A percentile compares a stretch with the other conserved stretches of the same genome.
Evolutionary conservation across 108 stramenopile species (phyloP).

Genomic region (Cylindrotheca closterium): DNA sequence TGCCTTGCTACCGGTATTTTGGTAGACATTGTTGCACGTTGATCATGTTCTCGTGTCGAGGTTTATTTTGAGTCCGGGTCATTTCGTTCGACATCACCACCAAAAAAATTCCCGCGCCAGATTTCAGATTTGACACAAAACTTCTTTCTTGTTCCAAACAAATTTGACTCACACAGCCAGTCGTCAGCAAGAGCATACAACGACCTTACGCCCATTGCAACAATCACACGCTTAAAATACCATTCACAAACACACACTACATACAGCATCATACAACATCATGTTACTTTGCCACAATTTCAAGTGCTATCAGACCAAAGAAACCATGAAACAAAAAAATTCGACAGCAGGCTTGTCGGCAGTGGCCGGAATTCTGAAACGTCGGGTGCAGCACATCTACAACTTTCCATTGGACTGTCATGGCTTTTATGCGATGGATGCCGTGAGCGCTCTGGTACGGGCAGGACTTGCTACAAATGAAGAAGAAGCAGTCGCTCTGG

Average conservation of each 20-base stretch:
- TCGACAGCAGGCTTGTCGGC: constrained; percentile 2
- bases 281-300: background rate
- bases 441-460: constrained; percentile 53
- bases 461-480: constrained; percentile 38
- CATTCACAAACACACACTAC: background rate
- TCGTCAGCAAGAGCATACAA: background rate
- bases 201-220: no score
- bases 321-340: background rate
- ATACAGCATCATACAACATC: background rate
- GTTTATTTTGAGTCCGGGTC: no score
- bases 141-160: background rate
- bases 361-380: constrained; percentile 9
- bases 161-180: background rate
- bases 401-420: constrained; percentile 11
- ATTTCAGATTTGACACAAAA: no score
- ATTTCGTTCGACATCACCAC: no score
- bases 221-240: background rate
- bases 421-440: constrained; percentile 57
- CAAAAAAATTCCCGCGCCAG: no score
- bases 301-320: background rate
- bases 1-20: no score
- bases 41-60: no score
- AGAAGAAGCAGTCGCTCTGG: constrained; percentile 41
- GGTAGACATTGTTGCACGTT: no score
- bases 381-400: constrained; percentile 7